Percentiles rank a stretch among this genome's conserved stretches.
Evolutionary conservation across 2,329 filamentous ascomycete genomes (phyloP).

Genomic region (Stachybotrys chlorohalonatus): DNA sequence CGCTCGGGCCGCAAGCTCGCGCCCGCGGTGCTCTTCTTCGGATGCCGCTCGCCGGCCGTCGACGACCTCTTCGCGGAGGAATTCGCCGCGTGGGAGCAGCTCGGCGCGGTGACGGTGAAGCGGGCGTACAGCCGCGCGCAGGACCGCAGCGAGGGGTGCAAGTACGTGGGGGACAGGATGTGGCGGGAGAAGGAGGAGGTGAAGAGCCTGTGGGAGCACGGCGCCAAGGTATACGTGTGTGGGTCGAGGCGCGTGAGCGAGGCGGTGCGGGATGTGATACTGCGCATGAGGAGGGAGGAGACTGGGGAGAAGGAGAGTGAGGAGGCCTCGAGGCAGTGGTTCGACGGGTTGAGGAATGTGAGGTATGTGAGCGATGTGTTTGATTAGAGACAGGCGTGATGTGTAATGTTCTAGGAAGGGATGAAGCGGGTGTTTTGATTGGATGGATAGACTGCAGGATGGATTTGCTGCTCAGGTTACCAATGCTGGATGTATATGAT

Average conservation of each 20-base stretch:
- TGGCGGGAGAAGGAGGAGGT: constrained; percentile 16
- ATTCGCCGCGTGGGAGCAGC: constrained; percentile 47
- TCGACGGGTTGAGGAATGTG: constrained; percentile 37
- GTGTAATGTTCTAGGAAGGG: background rate
- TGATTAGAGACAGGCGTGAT: constrained; percentile 27
- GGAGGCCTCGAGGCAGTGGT: constrained; percentile 31
- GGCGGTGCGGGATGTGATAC: constrained; percentile 12
- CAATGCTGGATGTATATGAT: no score
- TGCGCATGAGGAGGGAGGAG: constrained; percentile 1
- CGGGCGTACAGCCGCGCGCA: constrained; percentile 44
- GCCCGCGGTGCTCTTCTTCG: constrained; percentile 56
- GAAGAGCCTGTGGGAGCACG: constrained; percentile 20
- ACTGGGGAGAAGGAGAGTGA: constrained; percentile 9
- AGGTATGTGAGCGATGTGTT: constrained; percentile 50
- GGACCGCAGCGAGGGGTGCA: constrained; percentile 23
- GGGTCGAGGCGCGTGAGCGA: constrained; percentile 39
- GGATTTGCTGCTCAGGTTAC: no score
- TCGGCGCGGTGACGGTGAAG: constrained; percentile 51
- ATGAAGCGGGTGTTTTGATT: background rate
- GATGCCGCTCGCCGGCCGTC: constrained; percentile 43
- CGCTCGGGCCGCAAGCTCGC: constrained; percentile 43
- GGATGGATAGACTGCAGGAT: background rate
- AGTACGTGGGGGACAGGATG: constrained; percentile 31
- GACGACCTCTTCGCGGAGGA: constrained; percentile 55
- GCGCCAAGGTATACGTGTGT: constrained; percentile 49